phyloP scores from a whole-genome alignment of 352 stramenopile genomes.

The Phytopythium oedochilum region DNA sequence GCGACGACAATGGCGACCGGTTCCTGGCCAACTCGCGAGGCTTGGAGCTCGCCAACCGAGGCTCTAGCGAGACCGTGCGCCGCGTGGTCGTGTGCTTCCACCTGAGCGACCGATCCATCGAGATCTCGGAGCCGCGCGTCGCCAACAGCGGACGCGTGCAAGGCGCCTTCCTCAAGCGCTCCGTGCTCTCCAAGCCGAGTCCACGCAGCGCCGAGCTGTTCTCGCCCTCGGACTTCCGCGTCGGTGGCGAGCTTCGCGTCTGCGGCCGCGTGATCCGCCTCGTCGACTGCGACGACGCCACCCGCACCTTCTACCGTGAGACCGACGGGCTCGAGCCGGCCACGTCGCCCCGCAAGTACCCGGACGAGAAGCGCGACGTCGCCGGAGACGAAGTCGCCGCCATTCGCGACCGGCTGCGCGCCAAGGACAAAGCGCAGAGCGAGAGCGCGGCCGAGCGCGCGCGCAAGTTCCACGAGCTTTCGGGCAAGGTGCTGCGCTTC shows the following conservation, averaged over 20 bases:
- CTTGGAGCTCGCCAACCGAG: background rate
- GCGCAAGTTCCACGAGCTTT: constrained; percentile 74
- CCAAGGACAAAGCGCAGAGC: constrained; percentile 36
- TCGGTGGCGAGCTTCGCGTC: constrained; percentile 74
- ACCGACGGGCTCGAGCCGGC: constrained; percentile 24
- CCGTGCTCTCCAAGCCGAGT: constrained; percentile 24
- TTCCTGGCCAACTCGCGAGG: background rate
- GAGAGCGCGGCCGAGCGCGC: constrained; percentile 38
- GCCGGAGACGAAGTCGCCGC: constrained; percentile 30
- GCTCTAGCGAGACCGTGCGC: constrained; percentile 20
- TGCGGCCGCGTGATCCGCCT: constrained; percentile 80
- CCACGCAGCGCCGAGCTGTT: constrained; percentile 18
- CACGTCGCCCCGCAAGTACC: constrained; percentile 52
- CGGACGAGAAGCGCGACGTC: constrained; percentile 60
- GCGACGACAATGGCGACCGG: constrained; percentile 14
- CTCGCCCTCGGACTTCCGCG: constrained; percentile 65
- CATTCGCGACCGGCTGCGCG: background rate
- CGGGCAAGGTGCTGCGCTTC: constrained; percentile 89
- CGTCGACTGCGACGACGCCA: constrained; percentile 87
- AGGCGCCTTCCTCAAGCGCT: constrained; percentile 86
- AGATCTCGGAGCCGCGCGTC: constrained; percentile 83
- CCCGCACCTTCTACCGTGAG: constrained; percentile 76
- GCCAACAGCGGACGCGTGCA: constrained; percentile 87
- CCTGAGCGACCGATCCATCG: constrained; percentile 77
- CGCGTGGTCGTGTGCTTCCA: constrained; percentile 82